phyloP scores from a whole-genome alignment of 345 rosid genomes.

The Euphorbia peplus region DNA sequence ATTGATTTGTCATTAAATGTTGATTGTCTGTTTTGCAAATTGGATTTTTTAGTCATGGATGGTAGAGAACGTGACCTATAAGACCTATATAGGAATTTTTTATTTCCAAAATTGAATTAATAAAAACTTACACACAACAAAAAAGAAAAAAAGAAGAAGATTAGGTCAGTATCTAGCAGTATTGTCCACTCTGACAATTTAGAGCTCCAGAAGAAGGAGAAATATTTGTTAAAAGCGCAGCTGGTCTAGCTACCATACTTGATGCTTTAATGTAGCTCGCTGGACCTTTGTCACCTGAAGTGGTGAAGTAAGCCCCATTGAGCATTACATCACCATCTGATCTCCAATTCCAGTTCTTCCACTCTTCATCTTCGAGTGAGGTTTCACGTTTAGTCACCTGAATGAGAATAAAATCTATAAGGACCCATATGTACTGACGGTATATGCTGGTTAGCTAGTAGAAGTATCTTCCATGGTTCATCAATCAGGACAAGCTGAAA shows the following conservation, averaged over 20 bases:
- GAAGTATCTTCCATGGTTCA: background rate
- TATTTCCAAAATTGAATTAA: background rate
- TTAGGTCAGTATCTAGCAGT: background rate
- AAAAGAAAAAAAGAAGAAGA: background rate
- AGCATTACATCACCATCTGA: conserved; percentile 23
- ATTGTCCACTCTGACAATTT: conserved; percentile 8
- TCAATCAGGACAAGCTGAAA: background rate
- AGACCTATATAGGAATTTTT: no score
- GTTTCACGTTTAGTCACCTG: conserved; percentile 18
- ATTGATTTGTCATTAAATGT: conserved; percentile 12
- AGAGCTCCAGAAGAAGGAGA: conserved; percentile 17
- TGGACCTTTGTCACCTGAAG: conserved; percentile 15
- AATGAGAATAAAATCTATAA: background rate
- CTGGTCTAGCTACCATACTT: conserved; percentile 25
- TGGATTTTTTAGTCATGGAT: background rate
- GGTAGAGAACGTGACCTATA: no score
- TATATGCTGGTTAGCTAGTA: background rate
- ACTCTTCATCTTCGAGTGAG: conserved; percentile 6
- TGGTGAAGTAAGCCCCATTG: conserved; percentile 18
- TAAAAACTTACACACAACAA: background rate
- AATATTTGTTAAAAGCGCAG: conserved; percentile 9
- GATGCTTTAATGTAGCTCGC: conserved; percentile 23
- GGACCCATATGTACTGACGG: background rate
- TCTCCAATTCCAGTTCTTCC: conserved; percentile 26
- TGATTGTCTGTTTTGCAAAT: conserved; percentile 6